Evolutionary conservation across 345 rosid genomes (phyloP).

Genomic region (Hibiscus syriacus): DNA sequence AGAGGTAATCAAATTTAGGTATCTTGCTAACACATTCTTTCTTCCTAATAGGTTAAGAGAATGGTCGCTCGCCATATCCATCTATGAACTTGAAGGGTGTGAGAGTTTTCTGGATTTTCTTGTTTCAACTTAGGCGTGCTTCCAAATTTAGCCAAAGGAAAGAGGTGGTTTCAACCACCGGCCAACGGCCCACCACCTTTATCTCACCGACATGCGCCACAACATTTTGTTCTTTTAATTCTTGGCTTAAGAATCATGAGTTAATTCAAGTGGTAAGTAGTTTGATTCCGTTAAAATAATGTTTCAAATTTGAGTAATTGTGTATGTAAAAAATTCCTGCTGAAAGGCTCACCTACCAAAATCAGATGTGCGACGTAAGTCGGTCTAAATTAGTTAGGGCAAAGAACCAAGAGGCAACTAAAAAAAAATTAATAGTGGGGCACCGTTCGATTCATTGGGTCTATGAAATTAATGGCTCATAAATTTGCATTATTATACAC

Average conservation of each 20-base stretch:
- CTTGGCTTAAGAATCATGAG: too few relatives aligned
- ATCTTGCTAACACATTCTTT: not conserved
- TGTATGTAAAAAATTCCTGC: too few relatives aligned
- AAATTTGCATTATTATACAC: not conserved
- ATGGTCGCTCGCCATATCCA: not conserved
- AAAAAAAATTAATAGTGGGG: constrained; percentile 20
- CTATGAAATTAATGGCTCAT: not conserved
- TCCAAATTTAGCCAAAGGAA: not conserved
- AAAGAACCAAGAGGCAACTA: too few relatives aligned
- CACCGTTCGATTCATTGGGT: constrained; percentile 15
- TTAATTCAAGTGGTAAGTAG: too few relatives aligned
- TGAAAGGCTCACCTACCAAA: too few relatives aligned
- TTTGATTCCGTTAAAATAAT: too few relatives aligned
- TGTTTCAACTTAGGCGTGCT: too few relatives aligned
- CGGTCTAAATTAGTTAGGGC: too few relatives aligned
- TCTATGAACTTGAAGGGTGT: not conserved
- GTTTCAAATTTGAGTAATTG: too few relatives aligned
- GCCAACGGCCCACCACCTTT: constrained; percentile 4
- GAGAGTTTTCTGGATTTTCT: not conserved
- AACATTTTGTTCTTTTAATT: not conserved
- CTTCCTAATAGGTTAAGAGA: not conserved
- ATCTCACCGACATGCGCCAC: not conserved
- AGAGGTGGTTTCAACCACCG: constrained; percentile 17
- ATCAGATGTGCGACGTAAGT: too few relatives aligned
- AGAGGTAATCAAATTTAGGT: not conserved